Evolutionary conservation across 148 eudicot genomes (phyloP), one percentile per base, ranked within the genome.

Genomic region (Rhododendron ovatum): DNA sequence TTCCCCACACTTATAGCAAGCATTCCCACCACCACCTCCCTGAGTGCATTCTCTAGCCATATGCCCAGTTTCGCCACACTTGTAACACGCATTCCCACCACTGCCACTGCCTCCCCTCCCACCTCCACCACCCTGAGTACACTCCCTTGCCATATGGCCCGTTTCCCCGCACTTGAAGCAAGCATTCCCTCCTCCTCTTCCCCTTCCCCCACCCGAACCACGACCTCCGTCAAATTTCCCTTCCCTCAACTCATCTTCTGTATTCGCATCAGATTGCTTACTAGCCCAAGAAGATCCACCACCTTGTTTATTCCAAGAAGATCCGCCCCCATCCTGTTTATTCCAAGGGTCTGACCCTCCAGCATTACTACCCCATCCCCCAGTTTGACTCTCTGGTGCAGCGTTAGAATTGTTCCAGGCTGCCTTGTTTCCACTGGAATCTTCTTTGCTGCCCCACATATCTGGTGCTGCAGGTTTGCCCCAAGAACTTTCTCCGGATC

Each of bases 131-230:
- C 85, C 85, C 85, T 15, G 90, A 86, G 47, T 82, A 84, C 47
- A 83, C 76, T 26, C 88, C 88, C 51, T 59, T 30, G 47, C 86
- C 93, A 89, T 85, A 91, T 41, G 89, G 87, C 81, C 92, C 82
- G 79, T 88, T 92, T 61, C 93, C 74, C 65, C 91, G 74, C n/a
- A 84, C 53, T 65, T 84, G 80, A 41, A 78, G 81, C 81, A 78
- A 78, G 55, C 81, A 84, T 51, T 53, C 8, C 87, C 87, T 26
- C 89, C 87, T 26, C 89, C 89, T 47, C 93, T 85, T 51, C 91
- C 92, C 78, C 92, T 87, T 71, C 93, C 79, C 61, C 93, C 94
- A 74, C 93, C 90, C 11, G 63, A 87, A 83, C 88, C 91, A 39
- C 87, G 88, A 11, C 89, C 90, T 18, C 88, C 89, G 22, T 48